Percentiles rank a stretch among this genome's conserved stretches.
phyloP scores from a whole-genome alignment of 768 basidiomycete species.

The Tricholoma hemisulphureum region DNA sequence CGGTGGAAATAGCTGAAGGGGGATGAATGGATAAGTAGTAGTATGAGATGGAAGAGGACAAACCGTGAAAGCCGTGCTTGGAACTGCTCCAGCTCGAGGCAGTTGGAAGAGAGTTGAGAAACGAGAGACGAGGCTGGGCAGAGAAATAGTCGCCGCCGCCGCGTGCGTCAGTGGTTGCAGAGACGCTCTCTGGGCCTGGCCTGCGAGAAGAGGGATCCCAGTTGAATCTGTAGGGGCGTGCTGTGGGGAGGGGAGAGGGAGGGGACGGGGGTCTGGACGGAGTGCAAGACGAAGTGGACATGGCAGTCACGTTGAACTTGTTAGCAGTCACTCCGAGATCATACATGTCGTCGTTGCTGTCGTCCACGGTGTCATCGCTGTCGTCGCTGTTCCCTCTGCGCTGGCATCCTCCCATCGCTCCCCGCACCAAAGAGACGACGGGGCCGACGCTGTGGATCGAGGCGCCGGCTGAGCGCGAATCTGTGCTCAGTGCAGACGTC shows the following conservation, averaged over 20 bases:
- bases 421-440: slow-evolving; percentile 20
- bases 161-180: slow-evolving; percentile 69
- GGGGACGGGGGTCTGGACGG: slow-evolving; percentile 62
- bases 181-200: slow-evolving; percentile 69
- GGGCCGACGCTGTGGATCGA: slow-evolving; percentile 65
- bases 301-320: background rate
- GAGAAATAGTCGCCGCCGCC: slow-evolving; percentile 58
- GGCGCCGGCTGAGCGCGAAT: slow-evolving; percentile 28
- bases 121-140: slow-evolving; percentile 46
- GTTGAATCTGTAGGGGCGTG: slow-evolving; percentile 69
- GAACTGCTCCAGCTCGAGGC: slow-evolving; percentile 89
- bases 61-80: slow-evolving; percentile 87
- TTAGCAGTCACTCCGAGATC: background rate
- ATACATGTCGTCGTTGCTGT: too few relatives aligned
- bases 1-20: slow-evolving; percentile 89
- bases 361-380: too few relatives aligned
- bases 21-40: slow-evolving; percentile 4
- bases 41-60: slow-evolving; percentile 19
- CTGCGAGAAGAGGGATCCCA: slow-evolving; percentile 64
- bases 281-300: slow-evolving; percentile 52
- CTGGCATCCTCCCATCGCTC: slow-evolving; percentile 40
- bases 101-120: slow-evolving; percentile 51
- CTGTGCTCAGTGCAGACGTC: slow-evolving; percentile 68
- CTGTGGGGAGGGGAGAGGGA: slow-evolving; percentile 42
- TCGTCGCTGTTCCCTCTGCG: slow-evolving; percentile 56